These are phyloP conservation scores for Cytospora mali DNA, from an alignment of 2,329 filamentous ascomycete genomes.

Conservation along the genomic window DNA sequence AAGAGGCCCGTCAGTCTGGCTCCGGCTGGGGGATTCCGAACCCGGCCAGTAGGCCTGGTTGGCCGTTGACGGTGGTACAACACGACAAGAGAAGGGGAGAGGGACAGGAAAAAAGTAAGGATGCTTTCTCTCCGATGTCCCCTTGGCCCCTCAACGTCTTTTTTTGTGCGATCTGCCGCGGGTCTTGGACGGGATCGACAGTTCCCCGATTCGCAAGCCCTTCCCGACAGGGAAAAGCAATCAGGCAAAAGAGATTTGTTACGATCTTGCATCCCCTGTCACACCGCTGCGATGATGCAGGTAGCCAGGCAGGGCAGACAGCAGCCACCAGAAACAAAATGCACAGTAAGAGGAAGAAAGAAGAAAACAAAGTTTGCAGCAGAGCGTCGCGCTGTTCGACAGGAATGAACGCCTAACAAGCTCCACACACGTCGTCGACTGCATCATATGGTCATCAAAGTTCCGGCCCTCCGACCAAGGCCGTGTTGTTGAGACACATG, in stretches of 20 bases:
- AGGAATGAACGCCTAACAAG: no score
- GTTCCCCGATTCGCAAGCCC: slow-evolving; percentile 15
- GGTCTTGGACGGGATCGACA: slow-evolving; percentile 4
- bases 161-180: slow-evolving; percentile 1
- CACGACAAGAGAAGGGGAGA: neutral
- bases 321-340: neutral
- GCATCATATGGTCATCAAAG: neutral
- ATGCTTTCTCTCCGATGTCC: neutral
- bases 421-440: neutral
- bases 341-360: neutral
- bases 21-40: slow-evolving; percentile 12
- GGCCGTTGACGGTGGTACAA: slow-evolving; percentile 1
- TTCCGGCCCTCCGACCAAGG: neutral
- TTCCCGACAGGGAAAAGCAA: slow-evolving; percentile 11
- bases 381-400: no score
- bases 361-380: slow-evolving; percentile 1
- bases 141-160: neutral
- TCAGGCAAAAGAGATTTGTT: slow-evolving; percentile 15
- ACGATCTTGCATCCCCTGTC: slow-evolving; percentile 18
- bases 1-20: slow-evolving; percentile 13
- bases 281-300: slow-evolving; percentile 14
- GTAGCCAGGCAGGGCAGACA: slow-evolving; percentile 3
- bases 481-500: neutral
- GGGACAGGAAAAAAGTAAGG: no score
- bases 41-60: slow-evolving; percentile 15